Percentiles rank a stretch among this genome's conserved stretches.
phyloP scores from a whole-genome alignment of 306 rosid species.

The Citrullus amarus region DNA sequence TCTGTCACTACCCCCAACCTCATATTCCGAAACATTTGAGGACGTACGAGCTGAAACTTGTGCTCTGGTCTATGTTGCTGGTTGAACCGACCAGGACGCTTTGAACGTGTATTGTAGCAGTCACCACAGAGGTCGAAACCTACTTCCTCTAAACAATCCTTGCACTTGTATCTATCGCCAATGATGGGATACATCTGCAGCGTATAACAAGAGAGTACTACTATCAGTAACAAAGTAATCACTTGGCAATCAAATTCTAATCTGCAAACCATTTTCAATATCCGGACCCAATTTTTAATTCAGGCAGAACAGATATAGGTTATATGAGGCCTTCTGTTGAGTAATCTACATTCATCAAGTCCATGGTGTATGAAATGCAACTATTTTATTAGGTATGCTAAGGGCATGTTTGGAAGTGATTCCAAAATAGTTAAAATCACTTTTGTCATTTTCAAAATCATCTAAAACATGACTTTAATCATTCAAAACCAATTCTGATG shows the following conservation, averaged over 20 bases:
- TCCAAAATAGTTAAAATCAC: no score
- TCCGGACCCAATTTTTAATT: not conserved
- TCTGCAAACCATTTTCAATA: not conserved
- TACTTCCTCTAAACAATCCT: constrained; percentile 40
- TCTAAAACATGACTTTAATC: no score
- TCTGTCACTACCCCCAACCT: constrained; percentile 18
- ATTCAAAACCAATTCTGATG: no score
- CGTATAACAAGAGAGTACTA: not conserved
- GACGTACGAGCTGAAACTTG: constrained; percentile 22
- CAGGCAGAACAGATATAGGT: not conserved
- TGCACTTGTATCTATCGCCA: constrained; percentile 71
- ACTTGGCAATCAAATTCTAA: not conserved
- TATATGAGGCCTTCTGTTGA: not conserved
- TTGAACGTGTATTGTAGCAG: constrained; percentile 47
- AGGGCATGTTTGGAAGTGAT: no score
- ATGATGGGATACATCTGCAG: constrained; percentile 51
- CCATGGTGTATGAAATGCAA: not conserved
- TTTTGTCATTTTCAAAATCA: no score
- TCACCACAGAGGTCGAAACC: constrained; percentile 83
- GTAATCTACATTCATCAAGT: not conserved
- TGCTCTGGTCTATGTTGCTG: constrained; percentile 87
- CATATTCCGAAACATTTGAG: not conserved
- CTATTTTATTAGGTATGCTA: not conserved
- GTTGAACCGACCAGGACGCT: constrained; percentile 89
- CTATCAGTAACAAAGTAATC: not conserved